Percentiles rank a stretch among this genome's conserved stretches.
Conservation (phyloP, 179 eudicot species). For the Heliamphora pulchella region DNA sequence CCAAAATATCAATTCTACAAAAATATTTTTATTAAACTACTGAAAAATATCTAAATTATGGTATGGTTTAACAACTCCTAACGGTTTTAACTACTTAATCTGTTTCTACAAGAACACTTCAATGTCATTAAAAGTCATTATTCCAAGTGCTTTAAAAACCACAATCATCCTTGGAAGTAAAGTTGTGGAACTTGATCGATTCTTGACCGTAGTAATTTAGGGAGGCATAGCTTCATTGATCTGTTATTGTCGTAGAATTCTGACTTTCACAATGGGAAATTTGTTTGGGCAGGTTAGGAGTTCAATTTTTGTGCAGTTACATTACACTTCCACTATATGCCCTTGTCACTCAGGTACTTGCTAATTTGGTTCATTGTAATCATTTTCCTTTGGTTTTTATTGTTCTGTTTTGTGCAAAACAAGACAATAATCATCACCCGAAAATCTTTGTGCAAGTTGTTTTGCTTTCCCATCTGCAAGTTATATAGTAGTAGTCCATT, state of each 20-base stretch:
- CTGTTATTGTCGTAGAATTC: background rate
- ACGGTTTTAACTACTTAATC: background rate
- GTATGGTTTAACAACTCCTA: background rate
- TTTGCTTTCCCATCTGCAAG: no score
- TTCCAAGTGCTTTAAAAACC: background rate
- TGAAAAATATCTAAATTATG: background rate
- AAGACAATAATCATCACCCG: no score
- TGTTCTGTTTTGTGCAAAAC: no score
- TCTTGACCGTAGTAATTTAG: background rate
- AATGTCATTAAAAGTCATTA: background rate
- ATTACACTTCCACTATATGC: conserved; percentile 40
- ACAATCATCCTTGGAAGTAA: background rate
- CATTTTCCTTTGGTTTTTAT: background rate
- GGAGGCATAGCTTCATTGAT: background rate
- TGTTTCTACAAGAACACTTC: background rate
- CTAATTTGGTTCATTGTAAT: background rate
- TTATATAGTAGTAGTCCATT: background rate
- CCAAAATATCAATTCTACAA: background rate
- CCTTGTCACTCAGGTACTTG: conserved; percentile 36
- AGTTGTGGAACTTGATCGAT: background rate
- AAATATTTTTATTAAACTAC: background rate
- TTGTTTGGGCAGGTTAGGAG: conserved; percentile 24
- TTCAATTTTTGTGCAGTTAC: conserved; percentile 34
- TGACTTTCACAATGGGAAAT: background rate
- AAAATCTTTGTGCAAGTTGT: no score